Evolutionary conservation across 2,329 filamentous ascomycete genomes (phyloP), one percentile per base, ranked within the genome.

Genomic region (Macrophomina phaseolina): DNA sequence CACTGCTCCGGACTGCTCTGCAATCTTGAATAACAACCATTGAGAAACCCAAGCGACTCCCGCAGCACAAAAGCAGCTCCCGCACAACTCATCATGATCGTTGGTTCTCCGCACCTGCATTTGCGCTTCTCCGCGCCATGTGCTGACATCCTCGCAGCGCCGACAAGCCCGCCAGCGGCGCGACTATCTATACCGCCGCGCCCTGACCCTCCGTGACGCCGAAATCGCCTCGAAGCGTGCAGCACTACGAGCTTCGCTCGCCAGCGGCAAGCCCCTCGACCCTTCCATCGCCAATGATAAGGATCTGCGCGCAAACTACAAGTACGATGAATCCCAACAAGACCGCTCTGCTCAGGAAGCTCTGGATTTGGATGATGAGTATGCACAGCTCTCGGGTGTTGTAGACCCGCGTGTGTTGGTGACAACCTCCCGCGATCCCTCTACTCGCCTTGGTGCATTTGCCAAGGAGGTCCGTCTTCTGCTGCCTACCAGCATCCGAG

Each of bases 151-250:
- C 42, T 38, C 38, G 5, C 66, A 67, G 66, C 87, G 90, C 74
- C 87, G 90, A 84, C 90, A 93, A 85, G 89, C 90, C 69, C 88
- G 91, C 72, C 89, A 94, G 79, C 86, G 92, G 73, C 86, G 91
- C 72, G 92, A 96, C 77, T 96, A 98, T 79, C 89, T 99, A 73
- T 97, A 97, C 79, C 89, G 94, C 68, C 90, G 92, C 75, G 94
- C 95, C 45, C 85, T 97, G 67, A 90, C 93, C 28, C 87, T 97
- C 51, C 90, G 91, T 72, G 93, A 97, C 81, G 94, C 94, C 69
- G 94, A 97, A 75, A 96, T 96, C 70, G 91, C 91, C 67, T 92
- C 97, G 78, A 97, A 97, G 79, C 86, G 94, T 73, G 91, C 94
- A 46, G 92, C 96, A 77, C 82, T 99, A 65, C 91, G 94, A 77